Percentiles rank a stretch among this genome's conserved stretches.
These are phyloP conservation scores for Yamadazyma sp. DNA, from an alignment of 805 yeast genomes.

Conservation along the genomic window DNA sequence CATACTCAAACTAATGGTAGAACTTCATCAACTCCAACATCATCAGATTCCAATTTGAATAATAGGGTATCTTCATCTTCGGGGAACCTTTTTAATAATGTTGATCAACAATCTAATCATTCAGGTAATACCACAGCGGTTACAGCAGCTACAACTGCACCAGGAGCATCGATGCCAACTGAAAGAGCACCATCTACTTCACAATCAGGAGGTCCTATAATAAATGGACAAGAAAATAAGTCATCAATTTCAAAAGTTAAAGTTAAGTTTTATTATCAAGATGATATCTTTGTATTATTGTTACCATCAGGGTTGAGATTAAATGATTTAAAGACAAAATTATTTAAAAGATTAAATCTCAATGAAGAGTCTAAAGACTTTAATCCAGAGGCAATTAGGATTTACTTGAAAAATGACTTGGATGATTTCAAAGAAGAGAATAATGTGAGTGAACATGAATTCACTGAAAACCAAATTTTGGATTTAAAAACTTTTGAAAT, in stretches of 20 bases:
- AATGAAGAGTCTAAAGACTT: conserved; percentile 14
- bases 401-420: conserved; percentile 40
- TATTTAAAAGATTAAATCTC: conserved; percentile 46
- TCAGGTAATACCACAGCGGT: too few species aligned
- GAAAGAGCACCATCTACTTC: too few species aligned
- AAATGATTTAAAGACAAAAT: conserved; percentile 49
- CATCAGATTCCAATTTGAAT: conserved; percentile 19
- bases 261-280: conserved; percentile 73
- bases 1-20: conserved; percentile 16
- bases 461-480: conserved; percentile 23
- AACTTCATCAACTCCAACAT: conserved; percentile 26
- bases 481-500: conserved; percentile 34
- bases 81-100: conserved; percentile 3
- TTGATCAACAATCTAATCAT: not conserved
- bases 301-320: conserved; percentile 47
- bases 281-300: conserved; percentile 74
- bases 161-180: not conserved
- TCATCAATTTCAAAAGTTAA: conserved; percentile 42
- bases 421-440: conserved; percentile 36
- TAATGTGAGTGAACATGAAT: conserved; percentile 25
- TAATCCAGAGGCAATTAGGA: conserved; percentile 22
- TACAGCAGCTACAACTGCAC: too few species aligned
- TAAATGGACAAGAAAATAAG: not conserved
- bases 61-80: conserved; percentile 10
- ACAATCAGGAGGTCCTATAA: too few species aligned